Evolutionary conservation across 805 yeast species (phyloP).

Genomic region (Yarrowia sp.): DNA sequence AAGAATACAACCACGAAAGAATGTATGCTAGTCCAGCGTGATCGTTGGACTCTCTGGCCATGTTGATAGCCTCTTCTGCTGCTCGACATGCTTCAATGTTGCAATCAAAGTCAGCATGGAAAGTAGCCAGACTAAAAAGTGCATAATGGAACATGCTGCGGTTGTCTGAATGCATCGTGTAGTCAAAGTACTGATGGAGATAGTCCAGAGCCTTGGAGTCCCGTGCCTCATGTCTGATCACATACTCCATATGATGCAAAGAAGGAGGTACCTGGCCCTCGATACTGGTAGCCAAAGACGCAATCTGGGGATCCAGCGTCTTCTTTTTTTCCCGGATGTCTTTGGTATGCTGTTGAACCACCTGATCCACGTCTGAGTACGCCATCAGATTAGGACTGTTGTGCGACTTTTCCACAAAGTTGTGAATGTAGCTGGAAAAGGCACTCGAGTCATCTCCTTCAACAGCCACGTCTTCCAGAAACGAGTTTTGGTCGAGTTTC

Average conservation of each 20-base stretch:
- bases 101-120: conserved; percentile 66
- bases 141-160: conserved; percentile 73
- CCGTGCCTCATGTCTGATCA: conserved; percentile 54
- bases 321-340: conserved; percentile 46
- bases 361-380: conserved; percentile 17
- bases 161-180: conserved; percentile 64
- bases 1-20: conserved; percentile 54
- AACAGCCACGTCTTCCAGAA: background rate
- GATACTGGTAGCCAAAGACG: conserved; percentile 41
- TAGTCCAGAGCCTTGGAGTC: conserved; percentile 56
- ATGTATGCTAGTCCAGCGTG: conserved; percentile 65
- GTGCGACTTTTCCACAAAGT: background rate
- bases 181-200: conserved; percentile 63
- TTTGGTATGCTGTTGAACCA: conserved; percentile 43
- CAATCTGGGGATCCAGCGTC: conserved; percentile 46
- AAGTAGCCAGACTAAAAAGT: conserved; percentile 62
- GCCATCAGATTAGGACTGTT: conserved; percentile 13
- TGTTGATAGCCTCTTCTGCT: conserved; percentile 80
- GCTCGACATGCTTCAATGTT: conserved; percentile 69
- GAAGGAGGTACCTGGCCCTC: conserved; percentile 40
- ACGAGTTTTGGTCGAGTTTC: background rate
- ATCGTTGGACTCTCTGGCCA: conserved; percentile 84
- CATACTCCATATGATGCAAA: conserved; percentile 55
- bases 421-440: conserved; percentile 4
- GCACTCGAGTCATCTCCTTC: background rate